phyloP scores from a whole-genome alignment of 1,284 basidiomycete species.

The Laetiporus sulphureus region DNA sequence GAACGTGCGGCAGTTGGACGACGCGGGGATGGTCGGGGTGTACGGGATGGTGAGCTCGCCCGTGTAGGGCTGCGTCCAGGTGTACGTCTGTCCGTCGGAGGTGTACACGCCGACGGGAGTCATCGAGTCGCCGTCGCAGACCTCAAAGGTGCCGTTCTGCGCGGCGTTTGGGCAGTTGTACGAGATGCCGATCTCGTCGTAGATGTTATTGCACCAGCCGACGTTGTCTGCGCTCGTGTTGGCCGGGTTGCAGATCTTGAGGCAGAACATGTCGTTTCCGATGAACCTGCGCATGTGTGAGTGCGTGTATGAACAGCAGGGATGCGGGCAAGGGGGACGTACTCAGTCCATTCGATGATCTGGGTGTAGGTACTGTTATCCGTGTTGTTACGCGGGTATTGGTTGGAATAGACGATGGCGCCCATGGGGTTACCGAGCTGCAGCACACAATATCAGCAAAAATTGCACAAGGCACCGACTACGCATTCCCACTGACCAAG shows the following conservation, averaged over 20 bases:
- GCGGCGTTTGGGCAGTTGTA: conserved; percentile 44
- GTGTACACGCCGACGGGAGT: conserved; percentile 52
- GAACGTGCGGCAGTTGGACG: conserved; percentile 57
- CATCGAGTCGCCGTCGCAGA: conserved; percentile 55
- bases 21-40: conserved; percentile 48
- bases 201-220: conserved; percentile 39
- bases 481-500: conserved; percentile 16
- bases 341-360: conserved; percentile 40
- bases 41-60: conserved; percentile 60
- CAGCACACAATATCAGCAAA: background rate
- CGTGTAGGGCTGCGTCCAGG: conserved; percentile 55
- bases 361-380: conserved; percentile 32
- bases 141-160: conserved; percentile 32
- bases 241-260: conserved; percentile 44
- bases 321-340: conserved; percentile 10
- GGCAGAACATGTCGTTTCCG: conserved; percentile 39
- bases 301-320: background rate
- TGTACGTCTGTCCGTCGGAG: conserved; percentile 33
- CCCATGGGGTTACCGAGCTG: conserved; percentile 49
- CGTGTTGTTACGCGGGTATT: conserved; percentile 28
- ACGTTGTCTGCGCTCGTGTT: conserved; percentile 29
- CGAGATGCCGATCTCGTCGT: conserved; percentile 43
- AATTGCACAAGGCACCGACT: background rate
- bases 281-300: conserved; percentile 32
- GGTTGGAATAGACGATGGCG: conserved; percentile 43